Percentiles rank a stretch among this genome's conserved stretches.
Evolutionary conservation across 208 protist genomes (phyloP).

Genomic region (Leishmania lainsoni): DNA sequence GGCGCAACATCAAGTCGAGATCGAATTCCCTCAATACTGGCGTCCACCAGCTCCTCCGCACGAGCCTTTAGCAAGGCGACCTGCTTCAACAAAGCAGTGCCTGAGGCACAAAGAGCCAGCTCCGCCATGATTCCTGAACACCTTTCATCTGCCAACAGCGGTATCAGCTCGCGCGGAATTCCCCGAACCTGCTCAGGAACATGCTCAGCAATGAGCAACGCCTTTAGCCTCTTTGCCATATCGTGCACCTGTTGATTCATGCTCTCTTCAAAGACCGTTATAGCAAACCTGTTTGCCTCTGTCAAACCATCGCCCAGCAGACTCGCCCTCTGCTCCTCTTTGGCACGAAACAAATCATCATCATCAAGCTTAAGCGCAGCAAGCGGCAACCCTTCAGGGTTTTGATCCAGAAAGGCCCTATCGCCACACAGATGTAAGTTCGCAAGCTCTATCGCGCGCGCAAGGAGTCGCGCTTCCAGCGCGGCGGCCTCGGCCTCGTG

Average conservation of each 20-base stretch:
- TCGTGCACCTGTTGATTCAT: constrained; percentile 56
- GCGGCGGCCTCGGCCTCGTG: constrained; percentile 21
- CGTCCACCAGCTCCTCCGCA: constrained; percentile 34
- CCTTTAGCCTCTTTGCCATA: constrained; percentile 45
- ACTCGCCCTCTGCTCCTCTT: constrained; percentile 44
- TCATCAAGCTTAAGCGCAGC: constrained; percentile 36
- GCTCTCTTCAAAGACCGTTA: constrained; percentile 45
- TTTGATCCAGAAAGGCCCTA: constrained; percentile 45
- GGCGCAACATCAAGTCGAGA: constrained; percentile 43
- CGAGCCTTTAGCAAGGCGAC: constrained; percentile 39
- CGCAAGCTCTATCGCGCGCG: constrained; percentile 48
- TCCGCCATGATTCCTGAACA: constrained; percentile 29
- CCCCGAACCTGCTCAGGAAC: constrained; percentile 39
- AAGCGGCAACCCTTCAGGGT: constrained; percentile 54
- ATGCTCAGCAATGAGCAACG: constrained; percentile 30
- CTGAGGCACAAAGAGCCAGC: constrained; percentile 10
- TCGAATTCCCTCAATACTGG: constrained; percentile 37
- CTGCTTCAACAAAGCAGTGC: constrained; percentile 16
- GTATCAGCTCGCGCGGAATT: constrained; percentile 50
- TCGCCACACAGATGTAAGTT: constrained; percentile 29
- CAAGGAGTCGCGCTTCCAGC: constrained; percentile 47
- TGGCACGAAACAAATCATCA: constrained; percentile 36
- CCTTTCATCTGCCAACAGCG: constrained; percentile 44
- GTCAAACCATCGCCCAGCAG: constrained; percentile 35
- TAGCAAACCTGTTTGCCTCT: constrained; percentile 25